Percentiles rank a stretch among this genome's conserved stretches.
Evolutionary conservation across 106 monocot species (phyloP).

Genomic region (Gastrodia elata): DNA sequence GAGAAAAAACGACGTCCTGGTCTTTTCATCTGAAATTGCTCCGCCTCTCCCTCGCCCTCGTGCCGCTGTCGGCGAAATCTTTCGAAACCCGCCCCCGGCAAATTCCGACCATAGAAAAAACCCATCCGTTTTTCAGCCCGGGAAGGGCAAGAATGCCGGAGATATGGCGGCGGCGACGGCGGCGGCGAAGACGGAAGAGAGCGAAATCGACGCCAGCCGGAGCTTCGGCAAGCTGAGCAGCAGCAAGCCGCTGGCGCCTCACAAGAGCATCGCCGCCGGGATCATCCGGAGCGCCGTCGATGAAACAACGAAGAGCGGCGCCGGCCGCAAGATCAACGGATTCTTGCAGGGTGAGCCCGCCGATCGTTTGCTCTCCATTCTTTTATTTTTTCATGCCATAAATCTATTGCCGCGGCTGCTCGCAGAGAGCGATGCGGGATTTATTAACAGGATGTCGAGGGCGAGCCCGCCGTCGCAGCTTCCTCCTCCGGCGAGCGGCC

Average conservation of each 20-base stretch:
- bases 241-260: conserved; percentile 22
- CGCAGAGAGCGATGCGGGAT: conserved; percentile 47
- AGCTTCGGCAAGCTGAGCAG: conserved; percentile 18
- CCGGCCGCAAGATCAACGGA: conserved; percentile 42
- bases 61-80: conserved; percentile 4
- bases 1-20: conserved; percentile 3
- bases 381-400: not conserved
- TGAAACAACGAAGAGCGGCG: conserved; percentile 47
- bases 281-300: conserved; percentile 7
- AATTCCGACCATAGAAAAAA: conserved; percentile 19
- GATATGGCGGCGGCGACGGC: conserved; percentile 30
- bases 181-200: conserved; percentile 17
- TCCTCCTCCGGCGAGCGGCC: too few relatives aligned
- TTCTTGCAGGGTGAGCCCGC: conserved; percentile 60
- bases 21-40: not conserved
- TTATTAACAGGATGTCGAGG: conserved; percentile 51
- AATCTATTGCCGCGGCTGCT: not conserved
- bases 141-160: conserved; percentile 11
- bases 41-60: not conserved
- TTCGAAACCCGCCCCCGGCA: not conserved
- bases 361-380: too few relatives aligned
- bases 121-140: not conserved
- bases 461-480: not conserved
- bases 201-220: conserved; percentile 18
- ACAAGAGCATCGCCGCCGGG: conserved; percentile 5